Base-by-base conservation (phyloP, 192 early-diverging fungal species). In the Thoreauomyces humboldtii region DNA sequence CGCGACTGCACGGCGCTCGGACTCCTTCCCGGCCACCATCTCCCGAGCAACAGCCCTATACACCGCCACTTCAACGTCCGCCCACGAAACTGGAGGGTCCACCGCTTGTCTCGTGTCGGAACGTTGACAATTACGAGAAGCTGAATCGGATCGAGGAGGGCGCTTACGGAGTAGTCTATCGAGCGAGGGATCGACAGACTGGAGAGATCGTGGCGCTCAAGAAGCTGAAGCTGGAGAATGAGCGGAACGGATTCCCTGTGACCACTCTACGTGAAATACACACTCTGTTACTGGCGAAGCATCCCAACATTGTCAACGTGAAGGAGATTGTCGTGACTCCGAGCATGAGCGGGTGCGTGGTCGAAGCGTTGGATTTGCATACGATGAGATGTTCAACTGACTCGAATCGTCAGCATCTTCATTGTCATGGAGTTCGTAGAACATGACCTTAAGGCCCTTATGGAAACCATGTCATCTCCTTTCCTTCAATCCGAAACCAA, bases 391-490 rank as follows among this genome's bases (percentile, higher is more conserved):
- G n/a, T n/a, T n/a, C n/a, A n/a, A n/a, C n/a, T 54, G 19, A 22
- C 48, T n/a, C 24, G 24, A 54, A 21, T 29, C 6, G 41, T 11
- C 43, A 45, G 88, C 67, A 88, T 96, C 29, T 98, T 94, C 66
- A 93, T 96, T 60, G 94, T 93, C 3, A 98, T 98, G 96, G 96
- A 98, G 53, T 98, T 90, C 72, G 87, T 95, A 64, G 92, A 95
- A 34, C 94, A 97, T 67, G 96, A 98, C 61, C 78, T 98, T 41
- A 93, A 96, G 51, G 74, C 86, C 5, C 74, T 98, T 0, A 93
- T 97, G 92, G 91, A 89, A 44, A 76, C 75, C 32, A 95, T 94
- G 92, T 72, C 71, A 2, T 43, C 71, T 3, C 84, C 89, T 6
- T 98, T 98, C 63, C 68, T 89, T 19, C 88, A 89, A 38, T 91